Conservation (phyloP, 2,329 filamentous ascomycete genomes). For the Colletotrichum aenigma region DNA sequence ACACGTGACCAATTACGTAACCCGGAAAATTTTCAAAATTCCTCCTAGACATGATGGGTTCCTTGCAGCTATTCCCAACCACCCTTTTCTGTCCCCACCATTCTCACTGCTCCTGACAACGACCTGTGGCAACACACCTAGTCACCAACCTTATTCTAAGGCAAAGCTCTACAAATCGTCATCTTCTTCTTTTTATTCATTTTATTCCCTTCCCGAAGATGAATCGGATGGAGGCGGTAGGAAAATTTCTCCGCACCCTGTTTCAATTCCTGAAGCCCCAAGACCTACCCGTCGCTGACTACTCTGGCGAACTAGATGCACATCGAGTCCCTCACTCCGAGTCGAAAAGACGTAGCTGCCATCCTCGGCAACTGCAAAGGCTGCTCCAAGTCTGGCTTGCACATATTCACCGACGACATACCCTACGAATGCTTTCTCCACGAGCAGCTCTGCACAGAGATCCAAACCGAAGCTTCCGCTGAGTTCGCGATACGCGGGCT, state of each 20-base stretch:
- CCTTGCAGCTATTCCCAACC: neutral
- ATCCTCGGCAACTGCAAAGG: neutral
- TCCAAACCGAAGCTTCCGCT: neutral
- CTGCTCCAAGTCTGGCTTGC: neutral
- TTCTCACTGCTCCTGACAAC: neutral
- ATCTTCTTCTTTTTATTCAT: neutral
- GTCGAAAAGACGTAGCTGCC: neutral
- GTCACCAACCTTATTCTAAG: neutral
- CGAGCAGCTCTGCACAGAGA: neutral
- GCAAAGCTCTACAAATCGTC: neutral
- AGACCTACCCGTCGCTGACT: neutral
- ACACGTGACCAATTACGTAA: neutral
- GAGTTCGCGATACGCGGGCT: neutral
- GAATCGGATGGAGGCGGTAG: neutral
- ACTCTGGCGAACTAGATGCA: neutral
- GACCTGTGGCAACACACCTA: neutral
- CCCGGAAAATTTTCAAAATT: accelerated
- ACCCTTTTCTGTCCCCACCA: neutral
- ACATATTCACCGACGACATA: neutral
- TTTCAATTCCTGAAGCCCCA: neutral
- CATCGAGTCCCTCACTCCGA: neutral
- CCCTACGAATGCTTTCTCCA: neutral
- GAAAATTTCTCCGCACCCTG: neutral
- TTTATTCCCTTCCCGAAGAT: neutral
- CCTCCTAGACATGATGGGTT: neutral